phyloP scores from a whole-genome alignment of 2,329 filamentous ascomycete species.

The Alternaria hordeiaustralica region DNA sequence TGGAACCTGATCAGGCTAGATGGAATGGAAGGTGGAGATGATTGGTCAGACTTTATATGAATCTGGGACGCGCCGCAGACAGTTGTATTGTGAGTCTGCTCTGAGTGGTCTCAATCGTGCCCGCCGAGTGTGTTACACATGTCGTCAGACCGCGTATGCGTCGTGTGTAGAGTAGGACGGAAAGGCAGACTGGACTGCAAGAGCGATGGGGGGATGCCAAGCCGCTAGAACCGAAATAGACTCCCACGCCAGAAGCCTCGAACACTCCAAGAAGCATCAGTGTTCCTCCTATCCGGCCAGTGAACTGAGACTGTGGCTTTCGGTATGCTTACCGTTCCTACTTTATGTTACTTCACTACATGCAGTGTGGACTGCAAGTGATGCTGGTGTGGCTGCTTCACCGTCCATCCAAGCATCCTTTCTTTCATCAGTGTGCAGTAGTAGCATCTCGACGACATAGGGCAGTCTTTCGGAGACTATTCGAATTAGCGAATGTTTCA shows the following conservation, averaged over 20 bases:
- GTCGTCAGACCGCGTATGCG: constrained; percentile 8
- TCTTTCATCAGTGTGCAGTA: not conserved
- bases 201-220: constrained; percentile 2
- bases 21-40: not conserved
- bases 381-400: not conserved
- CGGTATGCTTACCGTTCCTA: not conserved
- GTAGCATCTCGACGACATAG: not conserved
- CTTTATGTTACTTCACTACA: not conserved
- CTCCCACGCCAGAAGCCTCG: not conserved
- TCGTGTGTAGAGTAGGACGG: not conserved
- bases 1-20: constrained; percentile 22
- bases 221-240: constrained; percentile 1
- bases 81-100: not conserved
- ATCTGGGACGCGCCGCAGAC: not conserved
- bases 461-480: not conserved
- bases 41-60: constrained; percentile 10
- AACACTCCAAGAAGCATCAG: not conserved
- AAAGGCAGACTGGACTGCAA: constrained; percentile 1
- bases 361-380: not conserved
- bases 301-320: not conserved
- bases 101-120: not conserved
- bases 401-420: not conserved
- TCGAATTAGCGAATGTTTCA: not conserved
- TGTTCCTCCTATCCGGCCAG: not conserved
- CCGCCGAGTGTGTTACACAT: not conserved